Evolutionary conservation across 441 rosid species (phyloP).

Genomic region (Daphne laureola): DNA sequence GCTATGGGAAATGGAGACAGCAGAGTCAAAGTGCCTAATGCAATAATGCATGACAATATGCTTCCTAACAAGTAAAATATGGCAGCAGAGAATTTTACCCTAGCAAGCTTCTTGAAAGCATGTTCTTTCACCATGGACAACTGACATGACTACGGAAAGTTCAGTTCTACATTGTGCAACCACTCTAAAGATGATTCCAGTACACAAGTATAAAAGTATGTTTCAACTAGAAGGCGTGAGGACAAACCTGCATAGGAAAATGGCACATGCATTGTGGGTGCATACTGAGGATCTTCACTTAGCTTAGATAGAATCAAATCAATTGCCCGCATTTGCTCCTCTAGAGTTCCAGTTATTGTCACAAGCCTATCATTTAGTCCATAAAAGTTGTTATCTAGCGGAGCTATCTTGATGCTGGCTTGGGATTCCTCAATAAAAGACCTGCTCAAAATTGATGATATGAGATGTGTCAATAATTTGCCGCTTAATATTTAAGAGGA

Average conservation of each 20-base stretch:
- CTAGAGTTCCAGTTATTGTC: slow-evolving; percentile 76
- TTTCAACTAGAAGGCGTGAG: slow-evolving; percentile 11
- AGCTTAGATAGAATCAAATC: slow-evolving; percentile 85
- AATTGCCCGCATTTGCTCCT: slow-evolving; percentile 86
- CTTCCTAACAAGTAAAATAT: too few relatives aligned
- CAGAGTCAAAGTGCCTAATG: too few relatives aligned
- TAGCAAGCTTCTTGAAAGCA: too few relatives aligned
- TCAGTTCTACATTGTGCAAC: too few relatives aligned
- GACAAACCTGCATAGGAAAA: slow-evolving; percentile 83
- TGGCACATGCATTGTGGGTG: slow-evolving; percentile 76
- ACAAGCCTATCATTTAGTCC: slow-evolving; percentile 94
- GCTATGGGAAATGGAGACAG: too few relatives aligned
- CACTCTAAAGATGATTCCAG: neutral
- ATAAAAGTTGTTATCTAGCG: slow-evolving; percentile 77
- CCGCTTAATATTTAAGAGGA: too few relatives aligned
- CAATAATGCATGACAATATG: too few relatives aligned
- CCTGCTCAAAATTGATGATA: slow-evolving; percentile 32
- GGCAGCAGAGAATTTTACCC: too few relatives aligned
- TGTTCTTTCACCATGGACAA: too few relatives aligned
- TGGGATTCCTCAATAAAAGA: slow-evolving; percentile 95
- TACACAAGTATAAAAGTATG: slow-evolving; percentile 6
- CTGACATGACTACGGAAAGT: too few relatives aligned
- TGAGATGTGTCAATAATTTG: too few relatives aligned
- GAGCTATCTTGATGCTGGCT: slow-evolving; percentile 93
- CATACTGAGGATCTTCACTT: slow-evolving; percentile 74